Evolutionary conservation across 2,329 filamentous ascomycete species (phyloP), one percentile per base, ranked within the genome.

Genomic region (Scleromitrula shiraiana): DNA sequence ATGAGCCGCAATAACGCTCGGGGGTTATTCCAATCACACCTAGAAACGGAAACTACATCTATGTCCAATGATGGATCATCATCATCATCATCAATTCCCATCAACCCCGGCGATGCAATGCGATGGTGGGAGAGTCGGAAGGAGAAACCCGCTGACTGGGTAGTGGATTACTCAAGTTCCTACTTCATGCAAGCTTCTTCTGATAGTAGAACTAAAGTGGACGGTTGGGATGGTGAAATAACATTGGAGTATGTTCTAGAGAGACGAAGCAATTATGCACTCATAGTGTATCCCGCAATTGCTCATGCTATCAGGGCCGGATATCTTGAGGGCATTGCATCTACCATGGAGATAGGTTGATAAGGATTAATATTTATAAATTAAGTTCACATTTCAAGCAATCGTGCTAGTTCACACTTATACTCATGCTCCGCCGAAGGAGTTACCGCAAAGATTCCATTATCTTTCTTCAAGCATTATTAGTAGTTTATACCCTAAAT

Each of bases 231-330:
- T 39, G 36, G 22, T 12, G 36, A 39, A 17, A 39, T 24, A 19
- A 37, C 35, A 5, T 40, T 44, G 41, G 26, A 35, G n/a, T 46
- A 50, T 50, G 26, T 45, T 20, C 20, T 45, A 14, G 41, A 29
- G n/a, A 43, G 41, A 15, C 29, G 36, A 10, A 50, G 47, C 23
- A 50, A 46, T 32, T 45, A 32, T 45, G 47, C 41, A 26, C 44
- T 23, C 19, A 12, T 20, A 9, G 35, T 33, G 14, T 50, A 39
- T 24, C 47, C 47, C 9, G 32, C 47, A 1, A 27, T 50, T 10
- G 24, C 33, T 24, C 41, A 46, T 26, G 47, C 41, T 8, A 24
- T 45, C 12, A 14, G 32, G 20, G 17, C 22, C 19, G 35, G 41
- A 15, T 39, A 39, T 39, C 14, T 39, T n/a, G 36, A 39, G 10